Base-by-base conservation (phyloP, 2,329 filamentous ascomycete species). In the Fusarium miscanthi region DNA sequence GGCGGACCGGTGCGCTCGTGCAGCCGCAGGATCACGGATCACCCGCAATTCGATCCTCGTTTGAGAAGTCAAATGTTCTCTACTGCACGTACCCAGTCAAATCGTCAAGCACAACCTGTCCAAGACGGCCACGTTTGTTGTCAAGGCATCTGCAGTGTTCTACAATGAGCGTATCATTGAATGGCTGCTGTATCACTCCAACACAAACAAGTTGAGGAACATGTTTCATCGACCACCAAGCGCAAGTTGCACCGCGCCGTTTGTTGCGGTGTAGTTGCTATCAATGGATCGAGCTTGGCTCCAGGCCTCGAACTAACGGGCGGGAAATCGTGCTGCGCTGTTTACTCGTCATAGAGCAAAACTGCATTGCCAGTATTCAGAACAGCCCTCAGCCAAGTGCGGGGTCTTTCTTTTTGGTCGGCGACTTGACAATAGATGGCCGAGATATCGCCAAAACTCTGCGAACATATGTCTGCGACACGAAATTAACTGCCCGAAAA, bases 1-100 rank as follows among this genome's bases (percentile, higher is more conserved):
- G 70, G 73, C 73, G 79, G 78, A 79, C 79, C 79, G 79, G 78
- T 78, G 78, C 80, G 79, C 78, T 78, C 78, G 65, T 81, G 77
- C 79, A 81, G 77, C 72, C 78, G 80, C 75, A 78, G 77, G 71
- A 79, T 80, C 73, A 79, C 31, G 43, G 52, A 59, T 49, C 45
- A 71, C 74, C 78, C 78, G 76, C 79, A 76, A 80, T 51, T 78
- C 76, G 72, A 76, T 73, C 72, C 72, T 75, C 51, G 67, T 59
- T 73, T 69, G 64, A 25, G n/a, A 12, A 35, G 68, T 30, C 64
- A 66, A 69, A 64, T 43, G 57, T 63, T 63, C 62, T 54, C 27
- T 37, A 25, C 43, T n/a, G 46, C 56, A 53, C 37, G 41, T 63
- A 53, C 31, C 56, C 59, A 59, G 59, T 68, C 65, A 67, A 69